Evolutionary conservation across 2,329 filamentous ascomycete genomes (phyloP), one percentile per base, ranked within the genome.

Genomic region (Dissoconium aciculare): DNA sequence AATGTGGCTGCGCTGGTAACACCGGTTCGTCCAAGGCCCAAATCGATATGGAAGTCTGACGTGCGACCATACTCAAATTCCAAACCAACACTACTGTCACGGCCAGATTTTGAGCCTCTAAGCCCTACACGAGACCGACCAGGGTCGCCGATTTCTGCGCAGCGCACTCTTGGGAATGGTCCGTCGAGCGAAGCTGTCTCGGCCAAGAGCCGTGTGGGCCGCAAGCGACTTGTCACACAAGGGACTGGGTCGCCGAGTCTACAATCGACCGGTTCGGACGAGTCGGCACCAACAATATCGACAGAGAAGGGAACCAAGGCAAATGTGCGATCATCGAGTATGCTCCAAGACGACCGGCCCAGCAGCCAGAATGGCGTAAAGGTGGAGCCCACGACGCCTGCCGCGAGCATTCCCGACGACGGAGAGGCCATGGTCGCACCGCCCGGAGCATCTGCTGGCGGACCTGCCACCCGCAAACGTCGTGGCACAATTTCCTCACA

Each of bases 221-320:
- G 28, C 13, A 38, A 36, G 21, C 40, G 39, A 16, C 33, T 30
- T 8, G 16, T 16, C 11, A 38, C 36, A 16, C 33, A 32, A 21
- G 38, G 45, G 11, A 42, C 42, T 32, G 31, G 39, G 26, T 49
- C 44, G 33, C 44, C 47, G 15, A 65, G 62, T 35, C 54, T 58
- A 26, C 54, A 59, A 14, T 65, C 63, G 10, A 64, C 62, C 10
- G 55, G 56, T 30, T 53, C 61, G 15, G 59, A 56, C 24, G 57
- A 57, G 4, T 61, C 60, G 11, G 41, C 52, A 15, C 53, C 59
- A 9, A 65, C 62, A 28, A 51, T 63, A 29, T 66, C 63, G 40
- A 60, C 60, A 19, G 66, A 63, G 9, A 52, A 65, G 26, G 46
- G 58, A 10, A 65, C 62, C 2, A 57, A 60, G 26, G 54, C 55